Evolutionary conservation across 495 filamentous ascomycete genomes (phyloP).

Genomic region (Hypoxylon lienhwacheense): DNA sequence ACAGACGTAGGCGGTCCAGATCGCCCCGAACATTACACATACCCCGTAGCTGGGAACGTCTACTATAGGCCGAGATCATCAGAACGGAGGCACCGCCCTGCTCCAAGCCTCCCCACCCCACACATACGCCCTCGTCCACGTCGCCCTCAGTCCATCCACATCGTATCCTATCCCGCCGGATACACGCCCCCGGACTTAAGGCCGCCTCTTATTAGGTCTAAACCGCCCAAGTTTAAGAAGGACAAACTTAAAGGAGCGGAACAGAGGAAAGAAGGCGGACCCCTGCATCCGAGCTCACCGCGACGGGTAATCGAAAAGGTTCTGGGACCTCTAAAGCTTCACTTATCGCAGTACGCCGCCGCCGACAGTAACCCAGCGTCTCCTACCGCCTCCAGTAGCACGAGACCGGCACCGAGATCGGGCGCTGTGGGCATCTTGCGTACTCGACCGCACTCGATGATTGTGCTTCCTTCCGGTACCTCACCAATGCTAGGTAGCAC

Average conservation of each 20-base stretch:
- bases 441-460: slow-evolving; percentile 30
- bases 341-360: slow-evolving; percentile 23
- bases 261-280: slow-evolving; percentile 31
- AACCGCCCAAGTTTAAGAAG: slow-evolving; percentile 35
- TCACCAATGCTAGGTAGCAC: slow-evolving; percentile 30
- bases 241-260: slow-evolving; percentile 31
- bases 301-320: slow-evolving; percentile 46
- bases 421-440: slow-evolving; percentile 4
- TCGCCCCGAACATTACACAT: slow-evolving; percentile 38
- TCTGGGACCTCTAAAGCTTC: slow-evolving; percentile 42
- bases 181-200: slow-evolving; percentile 54
- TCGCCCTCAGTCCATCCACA: slow-evolving; percentile 58
- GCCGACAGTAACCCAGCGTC: slow-evolving; percentile 12
- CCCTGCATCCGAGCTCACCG: slow-evolving; percentile 26
- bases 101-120: slow-evolving; percentile 48
- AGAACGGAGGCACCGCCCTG: slow-evolving; percentile 38
- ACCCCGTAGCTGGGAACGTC: slow-evolving; percentile 44
- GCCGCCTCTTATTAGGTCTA: slow-evolving; percentile 29
- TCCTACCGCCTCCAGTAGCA: slow-evolving; percentile 4
- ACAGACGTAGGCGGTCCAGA: slow-evolving; percentile 28
- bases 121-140: slow-evolving; percentile 54
- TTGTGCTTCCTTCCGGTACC: slow-evolving; percentile 31
- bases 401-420: slow-evolving; percentile 16
- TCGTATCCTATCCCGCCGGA: slow-evolving; percentile 56
- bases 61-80: slow-evolving; percentile 46